Evolutionary conservation across 306 rosid species (phyloP), one percentile per base, ranked within the genome.

Genomic region (Acacia acuminata): DNA sequence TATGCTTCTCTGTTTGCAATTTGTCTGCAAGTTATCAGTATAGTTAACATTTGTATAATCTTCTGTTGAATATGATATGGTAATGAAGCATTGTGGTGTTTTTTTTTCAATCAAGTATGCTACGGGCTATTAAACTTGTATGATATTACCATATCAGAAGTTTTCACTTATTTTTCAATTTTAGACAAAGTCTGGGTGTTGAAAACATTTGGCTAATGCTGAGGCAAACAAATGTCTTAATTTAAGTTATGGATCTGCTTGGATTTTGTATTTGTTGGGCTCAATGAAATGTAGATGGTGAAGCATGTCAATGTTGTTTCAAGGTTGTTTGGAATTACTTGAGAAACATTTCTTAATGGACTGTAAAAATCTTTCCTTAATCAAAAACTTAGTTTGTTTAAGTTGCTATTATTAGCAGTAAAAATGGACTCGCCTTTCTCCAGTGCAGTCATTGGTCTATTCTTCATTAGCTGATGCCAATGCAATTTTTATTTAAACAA

Each of bases 11-110:
- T 47, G 66, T 38, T 73, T 11, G n/a, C 60, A 74, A 71, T 78
- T 24, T 65, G 7, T 75, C 51, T 45, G 45, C 76, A 81, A 36
- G 63, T 77, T 74, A 69, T 66, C 42, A 48, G 68, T 63, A 10
- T 48, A 58, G 63, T 66, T 80, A 45, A 44, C 65, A 51, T 81
- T 10, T 72, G 80, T 63, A 63, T 47, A 60, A 65, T 75, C 79
- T 75, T 76, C 69, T 70, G 71, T 79, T 86, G 81, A 65, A n/a
- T n/a, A 63, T 84, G 79, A 61, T 70, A 68, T 78, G 77, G 25
- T 83, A 75, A 86, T 55, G 68, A 70, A 51, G 60, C 22, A 42
- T 76, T 64, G 69, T 70, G 43, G 64, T 75, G 12, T n/a, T n/a
- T 75, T 75, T 75, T 64, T 58, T 81, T 40, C 56, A 51, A 58